Conservation (phyloP, 2,329 filamentous ascomycete genomes). For the Hypocrella siamensis region DNA sequence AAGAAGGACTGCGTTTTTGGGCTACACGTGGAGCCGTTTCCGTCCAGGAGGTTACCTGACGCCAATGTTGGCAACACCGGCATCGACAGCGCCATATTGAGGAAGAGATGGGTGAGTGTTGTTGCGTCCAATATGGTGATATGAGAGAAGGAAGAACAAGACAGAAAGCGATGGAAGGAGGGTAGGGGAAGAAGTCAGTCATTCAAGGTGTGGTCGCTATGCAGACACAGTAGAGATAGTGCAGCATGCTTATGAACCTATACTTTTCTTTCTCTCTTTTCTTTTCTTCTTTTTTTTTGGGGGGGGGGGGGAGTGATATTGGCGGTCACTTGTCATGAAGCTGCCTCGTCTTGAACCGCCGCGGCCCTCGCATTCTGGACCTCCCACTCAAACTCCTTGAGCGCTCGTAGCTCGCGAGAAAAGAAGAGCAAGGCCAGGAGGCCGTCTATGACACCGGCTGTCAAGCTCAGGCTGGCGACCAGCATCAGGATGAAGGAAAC, state of each 20-base stretch:
- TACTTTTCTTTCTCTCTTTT: not conserved
- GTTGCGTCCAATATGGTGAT: not conserved
- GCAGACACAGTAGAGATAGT: slow-evolving; percentile 4
- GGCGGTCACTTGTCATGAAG: not conserved
- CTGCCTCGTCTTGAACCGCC: slow-evolving; percentile 9
- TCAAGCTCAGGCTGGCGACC: slow-evolving; percentile 61
- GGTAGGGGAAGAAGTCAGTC: not conserved
- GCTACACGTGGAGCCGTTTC: slow-evolving; percentile 65
- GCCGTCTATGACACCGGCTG: slow-evolving; percentile 66
- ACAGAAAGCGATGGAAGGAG: too few relatives aligned
- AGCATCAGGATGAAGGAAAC: slow-evolving; percentile 70
- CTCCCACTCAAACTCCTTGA: slow-evolving; percentile 92
- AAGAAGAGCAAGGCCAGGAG: slow-evolving; percentile 80
- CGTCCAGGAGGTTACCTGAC: slow-evolving; percentile 16
- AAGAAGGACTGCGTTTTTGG: slow-evolving; percentile 71
- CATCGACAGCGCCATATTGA: not conserved
- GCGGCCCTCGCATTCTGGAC: slow-evolving; percentile 49
- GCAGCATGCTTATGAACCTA: too few relatives aligned
- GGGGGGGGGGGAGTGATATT: not conserved
- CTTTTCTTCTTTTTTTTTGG: not conserved
- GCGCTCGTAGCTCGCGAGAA: slow-evolving; percentile 61
- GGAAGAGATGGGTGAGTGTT: not conserved
- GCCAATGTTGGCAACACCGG: slow-evolving; percentile 1
- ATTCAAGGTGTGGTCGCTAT: not conserved
- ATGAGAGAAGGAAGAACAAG: too few relatives aligned